phyloP scores from a whole-genome alignment of 1,284 basidiomycete genomes.

The Pisolithus thermaeus region DNA sequence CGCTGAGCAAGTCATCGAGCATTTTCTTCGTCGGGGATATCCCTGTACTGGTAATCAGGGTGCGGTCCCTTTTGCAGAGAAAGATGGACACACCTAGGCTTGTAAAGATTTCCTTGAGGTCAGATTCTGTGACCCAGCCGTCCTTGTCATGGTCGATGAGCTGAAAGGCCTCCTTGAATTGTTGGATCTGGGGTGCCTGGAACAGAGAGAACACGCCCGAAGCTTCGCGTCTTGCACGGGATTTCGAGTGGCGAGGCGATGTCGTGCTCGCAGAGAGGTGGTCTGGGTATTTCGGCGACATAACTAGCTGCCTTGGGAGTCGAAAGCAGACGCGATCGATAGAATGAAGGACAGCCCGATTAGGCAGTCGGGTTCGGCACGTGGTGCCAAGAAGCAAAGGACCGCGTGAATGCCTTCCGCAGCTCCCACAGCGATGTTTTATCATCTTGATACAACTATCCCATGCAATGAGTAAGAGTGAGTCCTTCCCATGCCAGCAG shows the following conservation, averaged over 20 bases:
- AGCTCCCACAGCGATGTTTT: no score
- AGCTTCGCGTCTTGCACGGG: slow-evolving; percentile 65
- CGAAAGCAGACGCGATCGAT: not conserved
- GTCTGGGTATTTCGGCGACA: slow-evolving; percentile 42
- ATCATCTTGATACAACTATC: no score
- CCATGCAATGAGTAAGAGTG: no score
- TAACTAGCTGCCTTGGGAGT: slow-evolving; percentile 4
- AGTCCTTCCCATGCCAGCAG: no score
- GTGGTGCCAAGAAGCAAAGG: no score
- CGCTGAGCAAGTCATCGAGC: slow-evolving; percentile 66
- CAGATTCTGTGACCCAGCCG: slow-evolving; percentile 72
- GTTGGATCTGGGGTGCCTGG: slow-evolving; percentile 78
- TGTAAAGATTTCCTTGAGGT: slow-evolving; percentile 72
- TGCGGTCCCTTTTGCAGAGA: not conserved
- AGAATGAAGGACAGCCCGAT: not conserved
- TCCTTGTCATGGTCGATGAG: slow-evolving; percentile 95
- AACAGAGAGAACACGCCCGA: slow-evolving; percentile 80
- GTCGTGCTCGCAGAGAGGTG: slow-evolving; percentile 53
- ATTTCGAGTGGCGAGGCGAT: slow-evolving; percentile 53
- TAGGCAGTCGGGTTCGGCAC: not conserved
- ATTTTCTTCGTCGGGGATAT: slow-evolving; percentile 63
- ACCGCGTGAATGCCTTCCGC: no score
- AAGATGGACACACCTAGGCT: slow-evolving; percentile 61
- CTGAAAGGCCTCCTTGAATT: slow-evolving; percentile 93
- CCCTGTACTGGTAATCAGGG: slow-evolving; percentile 41